These are phyloP conservation scores for Solanum peruvianum DNA, from an alignment of 257 asterid species.

Conservation along the genomic window DNA sequence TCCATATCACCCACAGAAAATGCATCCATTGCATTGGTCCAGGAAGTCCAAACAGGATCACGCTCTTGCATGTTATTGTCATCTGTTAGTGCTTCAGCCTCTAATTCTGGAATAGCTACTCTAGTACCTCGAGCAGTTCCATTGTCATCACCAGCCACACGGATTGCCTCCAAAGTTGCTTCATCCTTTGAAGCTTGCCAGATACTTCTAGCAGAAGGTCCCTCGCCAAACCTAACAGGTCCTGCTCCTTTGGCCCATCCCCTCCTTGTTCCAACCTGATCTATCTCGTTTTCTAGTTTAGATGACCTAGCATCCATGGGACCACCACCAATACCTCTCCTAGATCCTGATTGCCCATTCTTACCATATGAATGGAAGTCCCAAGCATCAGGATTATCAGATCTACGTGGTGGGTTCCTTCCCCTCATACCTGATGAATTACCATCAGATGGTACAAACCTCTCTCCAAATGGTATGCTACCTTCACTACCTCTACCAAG, in stretches of 20 bases:
- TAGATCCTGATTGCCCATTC: constrained; percentile 55
- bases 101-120: constrained; percentile 78
- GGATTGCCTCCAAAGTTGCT: constrained; percentile 93
- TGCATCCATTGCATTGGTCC: constrained; percentile 97
- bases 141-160: constrained; percentile 93
- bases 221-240: constrained; percentile 89
- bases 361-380: constrained; percentile 55
- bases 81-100: constrained; percentile 66
- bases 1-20: constrained; percentile 73
- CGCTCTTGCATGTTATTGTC: constrained; percentile 62
- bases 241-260: constrained; percentile 79
- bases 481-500: constrained; percentile 56
- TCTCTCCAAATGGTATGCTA: constrained; percentile 54
- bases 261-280: constrained; percentile 54
- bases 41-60: constrained; percentile 73
- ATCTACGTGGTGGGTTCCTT: constrained; percentile 65
- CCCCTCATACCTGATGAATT: constrained; percentile 45
- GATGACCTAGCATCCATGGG: constrained; percentile 38
- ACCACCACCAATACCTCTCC: constrained; percentile 43
- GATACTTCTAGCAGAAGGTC: constrained; percentile 98
- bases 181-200: constrained; percentile 99
- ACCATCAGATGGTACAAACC: constrained; percentile 51
- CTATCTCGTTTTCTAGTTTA: constrained; percentile 50
- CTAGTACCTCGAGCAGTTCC: constrained; percentile 61
- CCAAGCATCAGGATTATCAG: constrained; percentile 58